phyloP scores from a whole-genome alignment of 2,329 filamentous ascomycete genomes.

The Scedosporium dehoogii region DNA sequence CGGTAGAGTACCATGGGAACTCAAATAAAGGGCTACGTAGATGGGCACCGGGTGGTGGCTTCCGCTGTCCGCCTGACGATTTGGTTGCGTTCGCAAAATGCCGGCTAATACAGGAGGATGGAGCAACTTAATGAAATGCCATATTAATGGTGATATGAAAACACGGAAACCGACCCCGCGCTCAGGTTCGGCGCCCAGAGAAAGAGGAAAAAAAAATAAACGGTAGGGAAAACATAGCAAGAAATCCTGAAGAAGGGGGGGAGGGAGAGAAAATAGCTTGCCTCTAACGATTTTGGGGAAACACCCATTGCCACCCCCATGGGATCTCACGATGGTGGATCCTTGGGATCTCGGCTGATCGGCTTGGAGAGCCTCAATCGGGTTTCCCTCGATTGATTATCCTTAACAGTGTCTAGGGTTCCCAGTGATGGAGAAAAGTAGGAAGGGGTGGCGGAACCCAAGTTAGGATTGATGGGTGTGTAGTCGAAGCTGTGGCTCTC shows the following conservation, averaged over 20 bases:
- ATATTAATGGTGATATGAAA: conserved; percentile 7
- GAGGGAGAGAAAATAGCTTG: background rate
- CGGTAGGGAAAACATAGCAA: background rate
- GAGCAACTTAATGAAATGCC: conserved; percentile 1
- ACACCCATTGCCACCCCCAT: background rate
- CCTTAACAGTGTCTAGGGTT: background rate
- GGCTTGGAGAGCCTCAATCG: background rate
- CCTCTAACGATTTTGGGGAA: background rate
- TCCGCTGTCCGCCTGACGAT: conserved; percentile 4
- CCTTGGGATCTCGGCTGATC: background rate
- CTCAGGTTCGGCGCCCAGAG: background rate
- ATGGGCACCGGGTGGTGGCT: background rate
- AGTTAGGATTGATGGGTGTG: background rate
- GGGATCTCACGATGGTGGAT: conserved; percentile 1
- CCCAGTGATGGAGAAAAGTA: background rate
- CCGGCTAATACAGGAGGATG: conserved; percentile 4
- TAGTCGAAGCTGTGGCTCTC: background rate
- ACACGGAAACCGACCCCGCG: conserved; percentile 5
- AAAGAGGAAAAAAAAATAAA: background rate
- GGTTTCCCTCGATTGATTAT: background rate
- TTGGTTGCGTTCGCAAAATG: background rate
- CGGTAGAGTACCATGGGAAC: background rate
- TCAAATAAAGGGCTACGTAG: background rate
- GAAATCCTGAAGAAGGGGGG: background rate
- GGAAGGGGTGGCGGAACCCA: background rate